phyloP scores from a whole-genome alignment of 148 eudicot species.

The Fagopyrum tataricum region DNA sequence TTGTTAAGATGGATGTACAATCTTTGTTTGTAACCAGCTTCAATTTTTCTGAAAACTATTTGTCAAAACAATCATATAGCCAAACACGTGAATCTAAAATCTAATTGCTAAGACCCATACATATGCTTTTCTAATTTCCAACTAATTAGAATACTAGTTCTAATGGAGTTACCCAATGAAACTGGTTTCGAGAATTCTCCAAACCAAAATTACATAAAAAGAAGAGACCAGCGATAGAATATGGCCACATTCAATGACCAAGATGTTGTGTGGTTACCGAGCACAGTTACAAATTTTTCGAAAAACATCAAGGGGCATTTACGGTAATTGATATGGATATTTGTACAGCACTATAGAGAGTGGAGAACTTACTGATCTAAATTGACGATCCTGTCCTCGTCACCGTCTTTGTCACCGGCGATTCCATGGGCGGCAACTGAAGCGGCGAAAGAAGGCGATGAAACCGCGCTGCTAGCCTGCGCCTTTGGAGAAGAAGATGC shows the following conservation, averaged over 20 bases:
- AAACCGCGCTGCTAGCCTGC: constrained; percentile 11
- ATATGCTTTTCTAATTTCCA: not conserved
- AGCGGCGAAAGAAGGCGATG: not conserved
- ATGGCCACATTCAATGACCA: not conserved
- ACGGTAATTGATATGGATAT: not conserved
- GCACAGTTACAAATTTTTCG: not conserved
- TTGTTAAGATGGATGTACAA: too few relatives aligned
- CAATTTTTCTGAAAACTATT: too few relatives aligned
- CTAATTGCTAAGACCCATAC: not conserved
- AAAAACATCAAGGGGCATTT: not conserved
- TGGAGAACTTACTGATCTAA: constrained; percentile 71
- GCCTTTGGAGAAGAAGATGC: constrained; percentile 9
- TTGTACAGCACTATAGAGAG: not conserved
- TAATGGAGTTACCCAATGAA: not conserved
- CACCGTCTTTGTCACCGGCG: constrained; percentile 11
- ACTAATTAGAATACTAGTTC: too few relatives aligned
- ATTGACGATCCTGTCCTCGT: constrained; percentile 33
- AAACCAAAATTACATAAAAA: constrained; percentile 6
- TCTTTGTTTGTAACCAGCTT: too few relatives aligned
- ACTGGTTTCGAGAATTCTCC: not conserved
- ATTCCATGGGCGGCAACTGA: constrained; percentile 8
- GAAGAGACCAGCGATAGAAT: not conserved
- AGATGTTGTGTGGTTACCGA: not conserved
- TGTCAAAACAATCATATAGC: too few relatives aligned
- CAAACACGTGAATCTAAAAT: not conserved